A percentile compares a stretch with the other conserved stretches of the same genome.
Conservation (phyloP, 1,284 basidiomycete species). For the Athelia sp. region DNA sequence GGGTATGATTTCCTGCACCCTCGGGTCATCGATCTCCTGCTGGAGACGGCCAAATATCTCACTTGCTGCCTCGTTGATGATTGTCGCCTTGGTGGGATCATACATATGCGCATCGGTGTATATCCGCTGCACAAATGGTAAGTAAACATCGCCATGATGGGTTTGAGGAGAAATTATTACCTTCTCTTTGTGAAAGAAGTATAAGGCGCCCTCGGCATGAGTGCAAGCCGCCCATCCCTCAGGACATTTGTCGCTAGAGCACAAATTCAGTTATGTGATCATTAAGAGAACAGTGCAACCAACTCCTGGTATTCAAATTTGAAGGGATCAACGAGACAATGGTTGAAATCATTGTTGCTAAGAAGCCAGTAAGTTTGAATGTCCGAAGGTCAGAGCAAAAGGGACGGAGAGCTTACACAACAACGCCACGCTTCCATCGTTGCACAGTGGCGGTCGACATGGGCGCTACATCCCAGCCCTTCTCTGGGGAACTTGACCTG, state of each 20-base stretch:
- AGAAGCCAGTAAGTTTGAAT: neutral
- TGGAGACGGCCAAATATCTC: neutral
- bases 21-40: neutral
- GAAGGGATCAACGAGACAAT: neutral
- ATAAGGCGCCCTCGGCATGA: neutral
- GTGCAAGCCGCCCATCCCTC: neutral
- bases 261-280: no score
- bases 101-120: neutral
- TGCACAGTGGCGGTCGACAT: neutral
- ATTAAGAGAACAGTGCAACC: neutral
- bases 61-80: neutral
- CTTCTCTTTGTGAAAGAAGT: neutral
- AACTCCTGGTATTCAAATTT: neutral
- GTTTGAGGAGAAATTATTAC: neutral
- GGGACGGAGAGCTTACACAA: neutral
- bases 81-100: neutral
- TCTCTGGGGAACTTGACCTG: neutral
- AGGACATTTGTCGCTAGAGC: neutral
- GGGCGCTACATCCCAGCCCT: neutral
- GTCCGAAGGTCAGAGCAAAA: neutral
- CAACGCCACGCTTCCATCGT: neutral
- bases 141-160: neutral
- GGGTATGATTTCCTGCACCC: neutral
- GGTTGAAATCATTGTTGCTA: neutral
- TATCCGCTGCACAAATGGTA: neutral